These are phyloP conservation scores for Sphaerobolus stellatus DNA, from an alignment of 1,284 basidiomycete genomes.

Conservation along the genomic window DNA sequence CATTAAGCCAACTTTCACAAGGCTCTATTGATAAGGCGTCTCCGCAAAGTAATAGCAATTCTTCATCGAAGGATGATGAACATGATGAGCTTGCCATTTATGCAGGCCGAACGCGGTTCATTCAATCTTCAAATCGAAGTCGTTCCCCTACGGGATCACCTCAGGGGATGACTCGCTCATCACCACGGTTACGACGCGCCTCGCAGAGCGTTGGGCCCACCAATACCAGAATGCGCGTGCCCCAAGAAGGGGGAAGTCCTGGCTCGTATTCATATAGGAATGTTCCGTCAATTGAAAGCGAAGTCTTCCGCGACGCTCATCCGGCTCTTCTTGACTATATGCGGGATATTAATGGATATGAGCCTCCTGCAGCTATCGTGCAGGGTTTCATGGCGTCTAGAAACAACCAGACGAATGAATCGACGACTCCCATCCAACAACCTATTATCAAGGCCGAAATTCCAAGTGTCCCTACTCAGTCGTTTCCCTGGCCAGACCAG, in stretches of 20 bases:
- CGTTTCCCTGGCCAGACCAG: not conserved
- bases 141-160: constrained; percentile 11
- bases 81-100: constrained; percentile 63
- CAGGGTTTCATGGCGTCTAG: constrained; percentile 7
- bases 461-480: no score
- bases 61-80: constrained; percentile 36
- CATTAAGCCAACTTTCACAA: constrained; percentile 31
- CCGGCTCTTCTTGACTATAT: constrained; percentile 11
- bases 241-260: not conserved
- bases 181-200: not conserved
- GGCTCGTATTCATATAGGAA: not conserved
- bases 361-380: constrained; percentile 6
- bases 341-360: constrained; percentile 5
- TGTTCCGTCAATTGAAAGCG: constrained; percentile 4
- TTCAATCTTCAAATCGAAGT: constrained; percentile 31
- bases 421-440: not conserved
- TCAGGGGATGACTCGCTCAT: not conserved
- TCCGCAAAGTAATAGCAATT: constrained; percentile 6
- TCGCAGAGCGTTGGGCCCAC: constrained; percentile 7
- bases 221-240: not conserved
- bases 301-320: constrained; percentile 9
- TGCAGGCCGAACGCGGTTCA: constrained; percentile 57
- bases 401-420: not conserved
- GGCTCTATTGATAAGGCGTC: constrained; percentile 10
- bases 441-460: not conserved